Evolutionary conservation across 805 yeast species (phyloP).

Genomic region (Starmerella asiatica): DNA sequence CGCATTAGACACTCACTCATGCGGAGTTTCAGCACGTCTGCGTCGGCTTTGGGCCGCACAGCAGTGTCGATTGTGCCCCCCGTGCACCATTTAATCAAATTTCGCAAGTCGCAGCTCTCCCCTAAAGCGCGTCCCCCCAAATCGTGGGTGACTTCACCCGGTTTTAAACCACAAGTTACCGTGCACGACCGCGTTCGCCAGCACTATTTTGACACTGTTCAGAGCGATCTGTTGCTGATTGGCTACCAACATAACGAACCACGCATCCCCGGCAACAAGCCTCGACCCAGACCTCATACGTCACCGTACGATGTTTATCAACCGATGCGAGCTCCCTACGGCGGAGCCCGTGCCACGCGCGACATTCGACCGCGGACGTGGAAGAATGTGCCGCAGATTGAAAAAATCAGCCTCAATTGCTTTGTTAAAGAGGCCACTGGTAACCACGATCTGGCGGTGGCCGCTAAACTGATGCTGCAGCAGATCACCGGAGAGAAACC

Average conservation of each 20-base stretch:
- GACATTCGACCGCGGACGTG: constrained; percentile 55
- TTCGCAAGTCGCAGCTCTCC: constrained; percentile 59
- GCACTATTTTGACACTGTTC: constrained; percentile 60
- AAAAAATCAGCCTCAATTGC: constrained; percentile 58
- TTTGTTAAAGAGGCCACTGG: constrained; percentile 50
- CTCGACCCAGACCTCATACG: constrained; percentile 71
- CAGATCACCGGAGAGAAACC: constrained; percentile 92
- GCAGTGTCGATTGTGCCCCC: constrained; percentile 72
- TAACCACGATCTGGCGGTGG: constrained; percentile 56
- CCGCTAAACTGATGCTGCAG: constrained; percentile 68
- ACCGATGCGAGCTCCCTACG: constrained; percentile 60
- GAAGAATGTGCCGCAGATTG: constrained; percentile 58
- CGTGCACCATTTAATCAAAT: constrained; percentile 75
- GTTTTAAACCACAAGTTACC: constrained; percentile 59
- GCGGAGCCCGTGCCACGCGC: constrained; percentile 60
- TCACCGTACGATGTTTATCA: constrained; percentile 85
- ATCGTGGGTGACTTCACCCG: constrained; percentile 67
- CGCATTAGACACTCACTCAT: constrained; percentile 1
- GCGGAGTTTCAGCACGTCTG: constrained; percentile 19
- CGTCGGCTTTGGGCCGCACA: constrained; percentile 21
- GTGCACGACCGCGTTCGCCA: constrained; percentile 68
- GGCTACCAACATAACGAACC: constrained; percentile 50
- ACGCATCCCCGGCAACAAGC: constrained; percentile 44
- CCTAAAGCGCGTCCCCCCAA: constrained; percentile 57
- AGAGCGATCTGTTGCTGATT: constrained; percentile 64